phyloP scores from a whole-genome alignment of 2,329 filamentous ascomycete species.

The Arthroderma uncinatum region DNA sequence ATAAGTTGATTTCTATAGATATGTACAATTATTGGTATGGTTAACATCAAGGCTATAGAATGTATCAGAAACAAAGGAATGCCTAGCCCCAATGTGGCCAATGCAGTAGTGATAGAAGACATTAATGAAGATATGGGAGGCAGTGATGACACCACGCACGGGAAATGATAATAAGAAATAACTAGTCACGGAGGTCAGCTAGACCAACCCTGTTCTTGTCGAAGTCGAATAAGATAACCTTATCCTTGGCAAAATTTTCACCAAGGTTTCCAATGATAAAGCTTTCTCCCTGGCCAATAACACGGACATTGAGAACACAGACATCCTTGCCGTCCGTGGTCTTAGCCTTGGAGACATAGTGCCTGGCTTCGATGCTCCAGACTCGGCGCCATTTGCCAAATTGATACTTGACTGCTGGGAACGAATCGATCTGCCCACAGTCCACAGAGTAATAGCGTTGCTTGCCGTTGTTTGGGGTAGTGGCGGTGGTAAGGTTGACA shows the following conservation, averaged over 20 bases:
- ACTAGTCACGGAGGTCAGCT: slow-evolving; percentile 14
- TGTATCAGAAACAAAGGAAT: neutral
- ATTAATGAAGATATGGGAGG: neutral
- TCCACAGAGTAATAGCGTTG: slow-evolving; percentile 15
- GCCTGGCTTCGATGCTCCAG: slow-evolving; percentile 14
- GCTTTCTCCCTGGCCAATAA: slow-evolving; percentile 14
- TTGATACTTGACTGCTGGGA: slow-evolving; percentile 15
- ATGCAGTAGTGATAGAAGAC: neutral
- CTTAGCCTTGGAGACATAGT: slow-evolving; percentile 15
- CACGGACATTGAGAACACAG: slow-evolving; percentile 17
- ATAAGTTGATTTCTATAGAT: neutral
- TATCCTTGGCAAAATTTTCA: slow-evolving; percentile 17
- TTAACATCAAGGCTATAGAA: slow-evolving; percentile 1
- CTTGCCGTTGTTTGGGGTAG: slow-evolving; percentile 16
- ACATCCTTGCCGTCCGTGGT: slow-evolving; percentile 10
- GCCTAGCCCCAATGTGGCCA: neutral
- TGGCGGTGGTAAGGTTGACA: slow-evolving; percentile 9
- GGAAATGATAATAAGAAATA: neutral
- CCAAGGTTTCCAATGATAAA: slow-evolving; percentile 17
- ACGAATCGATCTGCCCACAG: slow-evolving; percentile 11
- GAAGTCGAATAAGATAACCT: slow-evolving; percentile 17
- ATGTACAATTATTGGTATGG: neutral
- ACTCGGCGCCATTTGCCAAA: slow-evolving; percentile 12
- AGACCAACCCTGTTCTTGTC: slow-evolving; percentile 15
- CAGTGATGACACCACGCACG: neutral